phyloP scores from a whole-genome alignment of 179 eudicot genomes.

The Camellia oleifera region DNA sequence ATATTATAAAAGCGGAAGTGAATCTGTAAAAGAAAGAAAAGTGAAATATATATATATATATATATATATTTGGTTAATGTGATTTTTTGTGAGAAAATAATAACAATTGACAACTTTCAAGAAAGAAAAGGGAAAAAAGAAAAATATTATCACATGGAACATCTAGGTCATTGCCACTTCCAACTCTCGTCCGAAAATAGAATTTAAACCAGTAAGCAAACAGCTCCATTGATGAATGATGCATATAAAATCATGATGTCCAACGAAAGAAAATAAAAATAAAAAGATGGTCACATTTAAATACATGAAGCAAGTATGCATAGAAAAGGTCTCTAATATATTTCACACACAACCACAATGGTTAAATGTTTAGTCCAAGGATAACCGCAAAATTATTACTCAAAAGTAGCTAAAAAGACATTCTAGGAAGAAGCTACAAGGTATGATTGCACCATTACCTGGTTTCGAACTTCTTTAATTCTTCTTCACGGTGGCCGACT shows the following conservation, averaged over 20 bases:
- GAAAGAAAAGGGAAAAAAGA: no score
- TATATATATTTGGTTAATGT: no score
- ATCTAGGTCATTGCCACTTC: not conserved
- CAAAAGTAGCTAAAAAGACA: not conserved
- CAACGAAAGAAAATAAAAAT: not conserved
- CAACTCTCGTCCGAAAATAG: not conserved
- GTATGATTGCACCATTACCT: not conserved
- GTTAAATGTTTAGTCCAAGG: not conserved
- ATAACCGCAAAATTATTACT: not conserved
- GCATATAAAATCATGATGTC: not conserved
- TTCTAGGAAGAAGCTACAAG: not conserved
- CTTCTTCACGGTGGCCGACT: slow-evolving; percentile 29
- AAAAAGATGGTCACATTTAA: not conserved
- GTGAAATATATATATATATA: no score
- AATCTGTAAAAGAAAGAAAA: no score
- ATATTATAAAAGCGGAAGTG: no score
- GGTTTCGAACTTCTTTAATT: not conserved
- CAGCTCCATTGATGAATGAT: not conserved
- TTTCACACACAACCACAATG: not conserved
- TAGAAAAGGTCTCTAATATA: not conserved
- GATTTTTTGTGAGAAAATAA: no score
- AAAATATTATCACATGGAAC: not conserved
- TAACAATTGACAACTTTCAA: no score
- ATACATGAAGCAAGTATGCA: not conserved
- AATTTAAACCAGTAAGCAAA: not conserved